Evolutionary conservation across 139 green algal genomes (phyloP).

Genomic region (Protoeuglena noctilucae): DNA sequence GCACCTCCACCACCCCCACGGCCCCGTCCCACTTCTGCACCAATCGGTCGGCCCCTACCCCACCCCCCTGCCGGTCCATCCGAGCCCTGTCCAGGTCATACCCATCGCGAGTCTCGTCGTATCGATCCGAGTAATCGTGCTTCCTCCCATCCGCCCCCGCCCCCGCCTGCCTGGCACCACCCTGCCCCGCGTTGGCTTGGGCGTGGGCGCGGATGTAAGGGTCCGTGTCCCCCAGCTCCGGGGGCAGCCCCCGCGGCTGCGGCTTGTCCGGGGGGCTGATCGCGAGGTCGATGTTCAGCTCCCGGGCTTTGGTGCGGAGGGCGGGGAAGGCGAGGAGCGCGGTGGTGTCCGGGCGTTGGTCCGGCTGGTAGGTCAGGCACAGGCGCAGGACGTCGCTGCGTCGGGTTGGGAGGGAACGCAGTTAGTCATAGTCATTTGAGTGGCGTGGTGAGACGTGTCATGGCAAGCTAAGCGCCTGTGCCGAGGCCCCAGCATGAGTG

Average conservation of each 20-base stretch:
- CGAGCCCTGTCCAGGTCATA: too few relatives aligned
- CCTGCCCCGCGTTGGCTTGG: too few relatives aligned
- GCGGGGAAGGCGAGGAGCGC: background rate
- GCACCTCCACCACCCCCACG: too few relatives aligned
- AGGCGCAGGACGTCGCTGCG: background rate
- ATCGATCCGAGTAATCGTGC: too few relatives aligned
- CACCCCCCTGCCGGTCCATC: too few relatives aligned
- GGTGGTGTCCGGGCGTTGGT: background rate
- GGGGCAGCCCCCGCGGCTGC: background rate
- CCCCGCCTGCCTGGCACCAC: background rate
- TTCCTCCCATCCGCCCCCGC: background rate
- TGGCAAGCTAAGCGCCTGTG: background rate
- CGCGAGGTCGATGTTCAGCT: background rate
- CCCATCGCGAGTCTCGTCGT: too few relatives aligned
- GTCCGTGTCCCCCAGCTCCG: slow-evolving; percentile 17
- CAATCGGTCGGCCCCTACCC: too few relatives aligned
- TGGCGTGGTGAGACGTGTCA: background rate
- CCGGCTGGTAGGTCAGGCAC: background rate
- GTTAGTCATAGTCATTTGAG: too few relatives aligned
- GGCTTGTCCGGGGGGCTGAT: background rate
- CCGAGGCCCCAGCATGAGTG: background rate
- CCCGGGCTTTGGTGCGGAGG: background rate
- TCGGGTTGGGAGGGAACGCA: too few relatives aligned
- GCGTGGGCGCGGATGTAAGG: background rate
- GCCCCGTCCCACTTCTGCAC: too few relatives aligned